Base-by-base conservation (phyloP, 371 early-diverging fungal genomes). In the Fennellomyces sp. region DNA sequence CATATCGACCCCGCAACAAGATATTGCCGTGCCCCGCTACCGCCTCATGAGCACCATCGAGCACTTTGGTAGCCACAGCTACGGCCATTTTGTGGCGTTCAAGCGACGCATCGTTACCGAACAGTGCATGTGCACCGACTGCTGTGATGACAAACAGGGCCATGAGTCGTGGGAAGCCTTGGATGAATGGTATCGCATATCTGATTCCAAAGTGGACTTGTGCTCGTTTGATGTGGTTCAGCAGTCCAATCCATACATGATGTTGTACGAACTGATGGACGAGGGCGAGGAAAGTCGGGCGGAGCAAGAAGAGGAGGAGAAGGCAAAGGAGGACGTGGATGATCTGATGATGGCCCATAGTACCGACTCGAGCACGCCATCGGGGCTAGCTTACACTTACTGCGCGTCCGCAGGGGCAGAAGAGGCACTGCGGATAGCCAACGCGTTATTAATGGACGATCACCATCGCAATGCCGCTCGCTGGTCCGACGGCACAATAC, bases 81-180 rank as follows among this genome's bases (percentile, higher is more conserved):
- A 82, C 5, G 98, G 98, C 0, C 98, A 97, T 66, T 97, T 94
- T 70, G 91, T 96, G 38, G 91, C 96, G 0, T 94, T 89, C 66
- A 83, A 96, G 21, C 82, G 95, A 33, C 82, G 84, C 28, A 56
- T 69, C 27, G 63, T 66, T 52, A 42, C 76, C 19, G 63, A 63
- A 19, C 27, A 38, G 38, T 80, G 84, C 64, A 33, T 57, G 23
- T 80, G 77, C 39, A 21, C 30, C 15, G 19, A 41, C n/a, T 76
- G 76, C 42, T 6, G 13, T 10, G 27, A 27, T 17, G 23, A 17
- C 26, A 45, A 28, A 19, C 23, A 27, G 27, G 60, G 63, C 23
- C 27, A 31, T 19, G 51, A 59, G 23, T 25, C 23, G 13, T 68
- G 68, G 61, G 41, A 45, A 45, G 45, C 10, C 45, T 12, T 33